phyloP scores from a whole-genome alignment of 2,329 filamentous ascomycete species.

The Emmonsiellopsis sp. region DNA sequence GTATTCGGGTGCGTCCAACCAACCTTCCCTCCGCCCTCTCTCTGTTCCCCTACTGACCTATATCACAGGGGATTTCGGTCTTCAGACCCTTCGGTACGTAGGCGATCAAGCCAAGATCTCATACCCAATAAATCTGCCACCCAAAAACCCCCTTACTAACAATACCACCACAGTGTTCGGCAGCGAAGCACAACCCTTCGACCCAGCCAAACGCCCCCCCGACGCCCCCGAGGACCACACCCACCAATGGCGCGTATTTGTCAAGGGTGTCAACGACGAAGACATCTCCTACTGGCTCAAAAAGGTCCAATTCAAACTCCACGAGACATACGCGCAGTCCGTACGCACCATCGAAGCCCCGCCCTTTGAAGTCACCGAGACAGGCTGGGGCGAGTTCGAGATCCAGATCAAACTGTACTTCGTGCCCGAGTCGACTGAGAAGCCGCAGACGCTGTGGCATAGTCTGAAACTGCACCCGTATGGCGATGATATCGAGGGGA shows the following conservation, averaged over 20 bases:
- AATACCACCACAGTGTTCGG: constrained; percentile 55
- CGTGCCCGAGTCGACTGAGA: constrained; percentile 76
- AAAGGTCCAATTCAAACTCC: constrained; percentile 95
- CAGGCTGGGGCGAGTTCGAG: constrained; percentile 96
- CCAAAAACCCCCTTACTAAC: constrained; percentile 53
- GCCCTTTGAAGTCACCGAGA: constrained; percentile 79
- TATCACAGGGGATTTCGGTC: constrained; percentile 33
- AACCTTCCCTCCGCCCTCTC: not conserved
- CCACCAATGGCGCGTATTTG: constrained; percentile 92
- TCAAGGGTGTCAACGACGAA: constrained; percentile 78
- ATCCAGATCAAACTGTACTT: constrained; percentile 95
- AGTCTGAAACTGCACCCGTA: constrained; percentile 86
- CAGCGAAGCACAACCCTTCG: constrained; percentile 69
- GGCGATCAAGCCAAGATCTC: not conserved
- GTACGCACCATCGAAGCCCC: constrained; percentile 74
- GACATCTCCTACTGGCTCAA: constrained; percentile 94
- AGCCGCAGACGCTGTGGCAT: constrained; percentile 92
- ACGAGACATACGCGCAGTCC: constrained; percentile 91
- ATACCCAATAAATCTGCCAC: constrained; percentile 24
- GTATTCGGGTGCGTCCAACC: constrained; percentile 36
- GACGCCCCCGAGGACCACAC: constrained; percentile 83
- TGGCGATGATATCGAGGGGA: constrained; percentile 64
- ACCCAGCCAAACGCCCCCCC: constrained; percentile 64
- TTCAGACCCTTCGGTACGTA: constrained; percentile 38
- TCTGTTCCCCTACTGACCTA: constrained; percentile 13